These are phyloP conservation scores for Daldinia childiae DNA, from an alignment of 495 filamentous ascomycete genomes.

Conservation along the genomic window DNA sequence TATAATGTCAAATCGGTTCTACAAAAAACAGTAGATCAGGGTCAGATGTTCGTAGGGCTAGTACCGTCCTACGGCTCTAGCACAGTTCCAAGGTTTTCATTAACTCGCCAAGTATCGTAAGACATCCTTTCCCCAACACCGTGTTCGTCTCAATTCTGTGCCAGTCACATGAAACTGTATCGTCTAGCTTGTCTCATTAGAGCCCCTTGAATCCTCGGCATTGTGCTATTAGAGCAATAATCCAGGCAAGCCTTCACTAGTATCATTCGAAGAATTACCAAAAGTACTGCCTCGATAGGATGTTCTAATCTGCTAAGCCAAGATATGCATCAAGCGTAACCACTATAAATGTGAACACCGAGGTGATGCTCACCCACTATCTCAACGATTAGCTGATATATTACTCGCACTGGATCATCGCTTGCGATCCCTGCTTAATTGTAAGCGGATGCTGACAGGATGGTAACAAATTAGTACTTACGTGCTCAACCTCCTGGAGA, in stretches of 20 bases:
- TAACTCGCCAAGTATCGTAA: constrained; percentile 32
- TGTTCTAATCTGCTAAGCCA: constrained; percentile 36
- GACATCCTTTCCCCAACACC: constrained; percentile 16
- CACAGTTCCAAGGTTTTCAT: constrained; percentile 26
- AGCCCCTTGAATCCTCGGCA: constrained; percentile 7
- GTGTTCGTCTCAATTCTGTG: constrained; percentile 9
- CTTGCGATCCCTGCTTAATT: constrained; percentile 43
- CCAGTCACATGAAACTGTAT: constrained; percentile 19
- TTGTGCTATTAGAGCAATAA: constrained; percentile 14
- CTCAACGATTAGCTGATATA: constrained; percentile 28
- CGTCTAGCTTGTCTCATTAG: constrained; percentile 16
- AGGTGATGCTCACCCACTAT: constrained; percentile 20
- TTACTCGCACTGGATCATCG: constrained; percentile 32
- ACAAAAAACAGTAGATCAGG: constrained; percentile 5
- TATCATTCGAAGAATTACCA: constrained; percentile 26
- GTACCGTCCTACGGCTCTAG: constrained; percentile 17
- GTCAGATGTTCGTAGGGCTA: constrained; percentile 2
- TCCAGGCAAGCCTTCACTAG: constrained; percentile 21
- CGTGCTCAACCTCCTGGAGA: constrained; percentile 95
- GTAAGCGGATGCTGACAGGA: constrained; percentile 11
- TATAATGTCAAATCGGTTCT: not conserved
- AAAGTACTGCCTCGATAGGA: constrained; percentile 18
- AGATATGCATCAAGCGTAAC: constrained; percentile 25
- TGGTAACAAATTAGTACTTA: constrained; percentile 60
- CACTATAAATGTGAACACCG: constrained; percentile 26